Conservation (phyloP, 257 asterid genomes). For the Penstemon eatonii region DNA sequence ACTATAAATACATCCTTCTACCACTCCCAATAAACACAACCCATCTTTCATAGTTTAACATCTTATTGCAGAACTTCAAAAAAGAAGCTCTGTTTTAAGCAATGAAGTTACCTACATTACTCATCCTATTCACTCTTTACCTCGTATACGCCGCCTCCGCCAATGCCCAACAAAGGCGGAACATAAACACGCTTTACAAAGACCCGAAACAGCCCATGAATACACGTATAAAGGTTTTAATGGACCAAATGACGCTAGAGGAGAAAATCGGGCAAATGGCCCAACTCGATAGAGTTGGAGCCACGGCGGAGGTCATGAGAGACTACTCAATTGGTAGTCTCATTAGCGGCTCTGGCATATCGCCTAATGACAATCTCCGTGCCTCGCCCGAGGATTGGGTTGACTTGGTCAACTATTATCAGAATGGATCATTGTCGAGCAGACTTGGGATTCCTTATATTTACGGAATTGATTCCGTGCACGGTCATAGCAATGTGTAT, state of each 20-base stretch:
- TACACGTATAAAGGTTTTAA: neutral
- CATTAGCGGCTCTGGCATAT: neutral
- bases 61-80: too few relatives aligned
- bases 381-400: conserved; percentile 9
- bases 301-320: neutral
- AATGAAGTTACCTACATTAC: too few relatives aligned
- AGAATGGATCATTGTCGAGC: neutral
- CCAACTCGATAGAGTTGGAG: neutral
- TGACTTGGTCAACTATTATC: neutral
- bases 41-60: too few relatives aligned
- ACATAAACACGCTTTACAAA: neutral
- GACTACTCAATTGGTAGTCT: conserved; percentile 9
- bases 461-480: neutral
- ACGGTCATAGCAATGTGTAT: conserved; percentile 1
- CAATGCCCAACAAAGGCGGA: too few relatives aligned
- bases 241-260: conserved; percentile 5
- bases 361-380: neutral
- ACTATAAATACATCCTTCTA: too few relatives aligned
- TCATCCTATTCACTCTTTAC: too few relatives aligned
- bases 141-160: too few relatives aligned
- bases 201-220: conserved; percentile 8
- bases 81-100: too few relatives aligned
- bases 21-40: too few relatives aligned
- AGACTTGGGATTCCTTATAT: conserved; percentile 9
- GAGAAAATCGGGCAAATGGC: conserved; percentile 6